These are phyloP conservation scores for Phytophthora idaei DNA, from an alignment of 352 stramenopile genomes.

Conservation along the genomic window DNA sequence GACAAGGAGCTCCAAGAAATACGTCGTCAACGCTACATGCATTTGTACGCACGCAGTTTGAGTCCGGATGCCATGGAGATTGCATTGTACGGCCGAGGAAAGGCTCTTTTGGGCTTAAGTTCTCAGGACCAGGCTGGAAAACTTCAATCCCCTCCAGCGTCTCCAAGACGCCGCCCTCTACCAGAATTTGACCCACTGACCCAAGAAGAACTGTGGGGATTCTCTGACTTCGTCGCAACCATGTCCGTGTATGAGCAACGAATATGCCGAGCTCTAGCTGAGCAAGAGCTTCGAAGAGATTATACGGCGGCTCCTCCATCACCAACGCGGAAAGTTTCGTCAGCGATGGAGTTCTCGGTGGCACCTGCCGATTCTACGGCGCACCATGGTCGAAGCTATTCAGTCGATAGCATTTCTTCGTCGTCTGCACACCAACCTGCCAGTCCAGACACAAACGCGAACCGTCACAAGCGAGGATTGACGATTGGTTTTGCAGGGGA, in stretches of 20 bases:
- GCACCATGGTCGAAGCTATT: conserved; percentile 31
- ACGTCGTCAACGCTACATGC: conserved; percentile 52
- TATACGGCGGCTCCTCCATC: conserved; percentile 31
- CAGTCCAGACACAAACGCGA: conserved; percentile 27
- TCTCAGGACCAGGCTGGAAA: conserved; percentile 9
- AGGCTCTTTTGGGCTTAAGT: conserved; percentile 23
- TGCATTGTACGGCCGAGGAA: conserved; percentile 45
- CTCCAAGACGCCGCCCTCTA: conserved; percentile 17
- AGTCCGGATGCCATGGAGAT: conserved; percentile 46
- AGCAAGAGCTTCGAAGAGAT: conserved; percentile 47
- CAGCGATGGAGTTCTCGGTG: conserved; percentile 30
- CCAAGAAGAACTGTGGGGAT: conserved; percentile 58
- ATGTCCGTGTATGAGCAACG: conserved; percentile 59
- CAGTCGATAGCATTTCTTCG: conserved; percentile 20
- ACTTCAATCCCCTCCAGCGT: conserved; percentile 10
- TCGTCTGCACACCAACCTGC: conserved; percentile 2
- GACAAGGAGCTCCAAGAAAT: conserved; percentile 30
- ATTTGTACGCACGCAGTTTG: conserved; percentile 65
- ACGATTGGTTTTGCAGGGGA: conserved; percentile 26
- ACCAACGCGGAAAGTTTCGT: conserved; percentile 32
- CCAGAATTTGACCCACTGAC: conserved; percentile 46
- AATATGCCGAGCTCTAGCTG: conserved; percentile 47
- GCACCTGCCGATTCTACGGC: conserved; percentile 11
- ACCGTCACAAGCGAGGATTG: conserved; percentile 38
- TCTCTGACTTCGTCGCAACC: conserved; percentile 65